Percentiles rank a stretch among this genome's conserved stretches.
phyloP scores from a whole-genome alignment of 192 early-diverging fungal species.

The Lunasporangiospora selenospora region DNA sequence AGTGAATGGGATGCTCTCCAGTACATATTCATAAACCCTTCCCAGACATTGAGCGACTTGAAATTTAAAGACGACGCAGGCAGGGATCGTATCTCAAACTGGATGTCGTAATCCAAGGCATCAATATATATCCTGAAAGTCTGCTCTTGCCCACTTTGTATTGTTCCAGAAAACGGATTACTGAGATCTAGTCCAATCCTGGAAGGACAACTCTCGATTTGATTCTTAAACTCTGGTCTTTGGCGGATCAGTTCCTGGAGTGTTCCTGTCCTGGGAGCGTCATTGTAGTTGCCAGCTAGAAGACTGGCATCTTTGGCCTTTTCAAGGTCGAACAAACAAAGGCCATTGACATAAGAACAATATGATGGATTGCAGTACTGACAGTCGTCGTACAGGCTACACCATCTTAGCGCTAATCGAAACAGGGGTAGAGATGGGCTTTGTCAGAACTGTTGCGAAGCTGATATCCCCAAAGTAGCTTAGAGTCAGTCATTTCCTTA shows the following conservation, averaged over 20 bases:
- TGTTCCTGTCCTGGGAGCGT: slow-evolving; percentile 26
- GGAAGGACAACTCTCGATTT: slow-evolving; percentile 13
- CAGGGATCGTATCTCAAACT: slow-evolving; percentile 19
- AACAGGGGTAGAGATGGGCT: too few species aligned
- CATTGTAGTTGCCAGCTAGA: slow-evolving; percentile 10
- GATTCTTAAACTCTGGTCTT: slow-evolving; percentile 7
- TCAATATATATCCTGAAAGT: slow-evolving; percentile 42
- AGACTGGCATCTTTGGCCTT: slow-evolving; percentile 22
- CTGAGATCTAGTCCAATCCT: slow-evolving; percentile 5
- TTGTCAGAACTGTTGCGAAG: too few species aligned
- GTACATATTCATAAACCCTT: slow-evolving; percentile 50
- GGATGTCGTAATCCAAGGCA: slow-evolving; percentile 16
- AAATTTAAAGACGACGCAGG: slow-evolving; percentile 12
- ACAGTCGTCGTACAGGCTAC: slow-evolving; percentile 44
- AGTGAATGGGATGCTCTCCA: slow-evolving; percentile 39
- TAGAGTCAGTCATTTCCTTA: too few species aligned
- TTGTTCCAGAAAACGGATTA: not conserved
- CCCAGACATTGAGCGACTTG: slow-evolving; percentile 33
- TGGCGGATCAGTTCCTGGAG: slow-evolving; percentile 24
- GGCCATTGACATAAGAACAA: slow-evolving; percentile 41
- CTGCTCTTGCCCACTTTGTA: slow-evolving; percentile 12
- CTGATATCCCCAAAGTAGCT: too few species aligned
- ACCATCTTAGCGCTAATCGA: slow-evolving; percentile 45
- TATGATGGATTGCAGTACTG: slow-evolving; percentile 33
- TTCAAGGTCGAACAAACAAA: slow-evolving; percentile 48